Base-by-base conservation (phyloP, 305 asterid species). In the Euphrasia arctica region DNA sequence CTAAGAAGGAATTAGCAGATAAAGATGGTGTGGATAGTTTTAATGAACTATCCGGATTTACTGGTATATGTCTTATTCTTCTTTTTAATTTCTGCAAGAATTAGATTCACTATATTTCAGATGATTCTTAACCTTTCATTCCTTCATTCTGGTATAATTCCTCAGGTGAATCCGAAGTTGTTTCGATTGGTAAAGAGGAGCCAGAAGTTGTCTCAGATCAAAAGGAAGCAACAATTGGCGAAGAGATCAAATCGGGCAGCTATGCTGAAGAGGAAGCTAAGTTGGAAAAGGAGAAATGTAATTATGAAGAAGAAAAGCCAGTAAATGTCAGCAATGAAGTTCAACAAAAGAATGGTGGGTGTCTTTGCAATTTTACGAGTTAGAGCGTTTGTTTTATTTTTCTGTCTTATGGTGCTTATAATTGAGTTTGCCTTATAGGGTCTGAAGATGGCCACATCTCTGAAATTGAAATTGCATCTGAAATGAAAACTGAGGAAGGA, bases 41-140 rank as follows among this genome's bases (percentile, higher is more conserved):
- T 69, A 76, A 64, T 61, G 80, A 77, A 74, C 28, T 58, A n/a
- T 65, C 78, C 8, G 75, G 60, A 22, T 63, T 69, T 39, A 60
- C 77, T 15, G 91, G 87, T 77, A 72, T 64, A 13, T 39, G 15
- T 11, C 52, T 10, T 3, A 39, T 3, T 34, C 9, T 65, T 22
- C 12, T 52, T 52, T 1, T 52, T 18, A 11, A 48, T 13, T 48
- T 45, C 50, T 9, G 45, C 31, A 60, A 55, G 7, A 13, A 18
- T 58, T 11, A 32, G 41, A 34, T 52, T 48, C 36, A 27, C 31
- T 52, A 1, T 22, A 52, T 52, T 50, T 50, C 55, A 50, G 25
- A 50, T 14, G 55, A 50, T 50, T n/a, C 8, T 50, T 50, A n/a
- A 14, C 18, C 1, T 14, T 14, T 52, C 12, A 15, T 52, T 54